Evolutionary conservation across 164 flowering plant species (phyloP), one percentile per base, ranked within the genome.

Genomic region (Dillenia suffruticosa): DNA sequence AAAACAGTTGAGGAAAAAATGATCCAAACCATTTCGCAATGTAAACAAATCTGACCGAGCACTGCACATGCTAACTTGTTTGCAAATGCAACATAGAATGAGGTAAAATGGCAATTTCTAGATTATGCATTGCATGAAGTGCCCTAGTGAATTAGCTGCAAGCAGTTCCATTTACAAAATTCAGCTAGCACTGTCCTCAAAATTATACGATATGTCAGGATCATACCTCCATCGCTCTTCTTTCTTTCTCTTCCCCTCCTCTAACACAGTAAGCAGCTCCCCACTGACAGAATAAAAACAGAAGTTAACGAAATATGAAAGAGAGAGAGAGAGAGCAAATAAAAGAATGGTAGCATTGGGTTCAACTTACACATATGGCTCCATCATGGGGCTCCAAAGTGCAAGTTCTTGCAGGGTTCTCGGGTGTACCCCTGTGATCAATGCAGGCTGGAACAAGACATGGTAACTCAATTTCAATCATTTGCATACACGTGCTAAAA

Each of bases 371-470:
- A 58, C 99, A 95, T 16, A 92, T 64, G 45, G 80, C 76, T 72
- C 92, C 97, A 75, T 84, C 82, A 47, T n/a, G 26, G 16, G 74
- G 63, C 68, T 95, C 97, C 80, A 95, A 75, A 13, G 97, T 79
- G 68, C 93, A 88, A 69, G 97, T 95, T 77, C 99, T 85, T 46
- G 99, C 99, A 56, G 99, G 99, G 57, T 76, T 76, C 67, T 92
- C 88, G 2, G 96, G 99, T 7, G 99, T 90, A 24, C 99, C 99
- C 67, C 97, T 79, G 65, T 95, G 99, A 74, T 95, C 99, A 77
- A 95, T 84, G 89, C 99, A 95, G 8, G 97, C 99, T 95, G 83
- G 13, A 53, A 75, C 8, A 64, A 9, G 16, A 70, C 32, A 26
- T 26, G 2, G 32, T 26, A 26, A 26, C 32, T 26, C 32, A 26